phyloP scores from a whole-genome alignment of 179 eudicot genomes.

The Patellifolia procumbens region DNA sequence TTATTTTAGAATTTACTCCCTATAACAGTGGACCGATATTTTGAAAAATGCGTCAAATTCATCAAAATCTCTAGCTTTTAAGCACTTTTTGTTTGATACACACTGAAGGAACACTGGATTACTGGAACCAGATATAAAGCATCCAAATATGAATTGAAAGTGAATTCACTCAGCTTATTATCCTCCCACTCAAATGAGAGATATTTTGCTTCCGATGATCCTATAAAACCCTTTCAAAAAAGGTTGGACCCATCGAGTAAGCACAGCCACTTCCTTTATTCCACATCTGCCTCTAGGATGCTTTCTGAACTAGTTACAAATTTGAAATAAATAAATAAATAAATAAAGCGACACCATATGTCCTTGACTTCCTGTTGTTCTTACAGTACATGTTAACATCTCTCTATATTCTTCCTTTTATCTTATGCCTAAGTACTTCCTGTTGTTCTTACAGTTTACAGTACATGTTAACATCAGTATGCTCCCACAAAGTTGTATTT shows the following conservation, averaged over 20 bases:
- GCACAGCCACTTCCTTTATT: neutral
- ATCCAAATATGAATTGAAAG: neutral
- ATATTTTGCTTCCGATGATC: neutral
- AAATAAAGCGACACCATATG: neutral
- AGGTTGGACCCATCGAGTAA: neutral
- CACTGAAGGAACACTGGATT: neutral
- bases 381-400: neutral
- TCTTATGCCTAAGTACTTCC: too few relatives aligned
- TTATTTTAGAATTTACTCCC: neutral
- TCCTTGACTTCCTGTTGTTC: neutral
- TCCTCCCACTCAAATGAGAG: neutral
- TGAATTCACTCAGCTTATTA: too few relatives aligned
- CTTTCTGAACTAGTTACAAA: neutral
- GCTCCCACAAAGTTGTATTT: too few relatives aligned
- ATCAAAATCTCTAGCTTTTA: too few relatives aligned
- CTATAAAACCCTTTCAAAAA: neutral
- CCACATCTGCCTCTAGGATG: neutral
- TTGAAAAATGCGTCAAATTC: too few relatives aligned
- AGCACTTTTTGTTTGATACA: neutral
- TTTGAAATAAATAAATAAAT: neutral
- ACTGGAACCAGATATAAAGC: too few relatives aligned
- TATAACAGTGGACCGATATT: neutral
- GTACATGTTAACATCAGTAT: neutral
- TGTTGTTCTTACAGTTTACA: too few relatives aligned
- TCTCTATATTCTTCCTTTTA: too few relatives aligned